A percentile compares a stretch with the other conserved stretches of the same genome.
Conservation (phyloP, 148 eudicot genomes). For the Silene conica region DNA sequence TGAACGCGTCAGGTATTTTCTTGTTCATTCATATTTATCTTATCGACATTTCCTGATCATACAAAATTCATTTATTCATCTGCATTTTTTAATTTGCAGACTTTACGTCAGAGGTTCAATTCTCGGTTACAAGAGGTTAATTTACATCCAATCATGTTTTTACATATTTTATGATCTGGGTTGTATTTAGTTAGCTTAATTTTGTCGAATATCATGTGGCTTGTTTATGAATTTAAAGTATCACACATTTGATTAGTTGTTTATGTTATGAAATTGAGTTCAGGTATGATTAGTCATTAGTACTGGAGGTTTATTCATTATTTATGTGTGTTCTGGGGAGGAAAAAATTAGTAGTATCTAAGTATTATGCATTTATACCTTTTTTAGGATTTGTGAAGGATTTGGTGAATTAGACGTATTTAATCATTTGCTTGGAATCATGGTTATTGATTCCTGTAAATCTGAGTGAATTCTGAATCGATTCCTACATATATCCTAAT, state of each 20-base stretch:
- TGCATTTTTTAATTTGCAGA: constrained; percentile 20
- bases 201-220: neutral
- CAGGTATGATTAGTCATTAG: no score
- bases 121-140: constrained; percentile 74
- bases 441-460: no score
- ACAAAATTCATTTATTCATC: neutral
- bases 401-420: no score
- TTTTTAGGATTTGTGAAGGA: no score
- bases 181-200: neutral
- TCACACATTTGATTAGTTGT: neutral
- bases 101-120: constrained; percentile 58
- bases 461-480: no score
- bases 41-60: neutral
- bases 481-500: no score
- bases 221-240: neutral
- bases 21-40: neutral
- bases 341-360: no score
- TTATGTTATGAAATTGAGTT: neutral
- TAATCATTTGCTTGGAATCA: no score
- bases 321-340: no score
- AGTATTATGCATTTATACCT: no score
- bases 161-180: constrained; percentile 3
- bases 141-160: neutral
- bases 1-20: constrained; percentile 61
- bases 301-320: no score